Percentiles rank a stretch among this genome's conserved stretches.
These are phyloP conservation scores for Tolypocladium cylindrosporum DNA, from an alignment of 2,329 filamentous ascomycete genomes.

Conservation along the genomic window DNA sequence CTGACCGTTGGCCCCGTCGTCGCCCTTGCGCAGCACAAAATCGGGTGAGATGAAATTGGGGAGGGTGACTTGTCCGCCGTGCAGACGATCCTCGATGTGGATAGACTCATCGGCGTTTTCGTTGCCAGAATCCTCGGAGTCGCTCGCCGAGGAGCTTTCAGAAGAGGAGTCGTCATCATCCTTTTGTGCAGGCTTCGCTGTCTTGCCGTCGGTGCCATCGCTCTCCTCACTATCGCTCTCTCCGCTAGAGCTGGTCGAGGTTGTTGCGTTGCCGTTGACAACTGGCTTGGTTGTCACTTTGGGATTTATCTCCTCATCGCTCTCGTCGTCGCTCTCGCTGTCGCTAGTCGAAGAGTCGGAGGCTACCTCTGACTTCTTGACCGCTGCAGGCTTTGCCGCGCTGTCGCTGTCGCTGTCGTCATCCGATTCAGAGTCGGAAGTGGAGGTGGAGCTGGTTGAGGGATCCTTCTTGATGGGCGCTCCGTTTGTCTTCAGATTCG, in stretches of 20 bases:
- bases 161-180: not conserved
- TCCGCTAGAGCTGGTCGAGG: slow-evolving; percentile 13
- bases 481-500: slow-evolving; percentile 6
- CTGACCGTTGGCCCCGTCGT: slow-evolving; percentile 26
- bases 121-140: slow-evolving; percentile 17
- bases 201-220: not conserved
- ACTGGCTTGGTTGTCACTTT: slow-evolving; percentile 9
- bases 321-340: slow-evolving; percentile 13
- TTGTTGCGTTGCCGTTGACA: slow-evolving; percentile 9
- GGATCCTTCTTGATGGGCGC: not conserved
- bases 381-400: slow-evolving; percentile 7
- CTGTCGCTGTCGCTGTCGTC: slow-evolving; percentile 17
- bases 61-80: slow-evolving; percentile 25
- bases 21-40: slow-evolving; percentile 41
- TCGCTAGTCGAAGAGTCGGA: slow-evolving; percentile 12
- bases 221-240: not conserved
- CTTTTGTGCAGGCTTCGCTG: not conserved
- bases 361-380: slow-evolving; percentile 6
- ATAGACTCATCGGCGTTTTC: slow-evolving; percentile 28
- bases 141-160: slow-evolving; percentile 8
- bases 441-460: slow-evolving; percentile 10
- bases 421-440: slow-evolving; percentile 13
- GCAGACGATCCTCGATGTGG: slow-evolving; percentile 23
- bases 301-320: slow-evolving; percentile 8
- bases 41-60: slow-evolving; percentile 38